A percentile compares a stretch with the other conserved stretches of the same genome.
phyloP scores from a whole-genome alignment of 331 rosid genomes.

The Quercus lobata region DNA sequence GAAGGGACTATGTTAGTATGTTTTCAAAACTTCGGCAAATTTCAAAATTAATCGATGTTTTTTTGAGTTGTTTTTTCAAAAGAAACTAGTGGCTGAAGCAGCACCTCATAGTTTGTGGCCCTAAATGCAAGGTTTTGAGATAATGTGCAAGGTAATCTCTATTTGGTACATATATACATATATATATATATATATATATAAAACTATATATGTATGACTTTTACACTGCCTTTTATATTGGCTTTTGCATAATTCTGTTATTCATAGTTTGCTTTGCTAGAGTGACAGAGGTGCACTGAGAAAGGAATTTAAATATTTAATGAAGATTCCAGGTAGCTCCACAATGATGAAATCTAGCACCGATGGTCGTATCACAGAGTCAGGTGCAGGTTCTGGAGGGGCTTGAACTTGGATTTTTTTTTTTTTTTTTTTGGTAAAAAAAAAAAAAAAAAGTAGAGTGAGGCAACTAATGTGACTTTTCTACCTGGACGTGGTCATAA shows the following conservation, averaged over 20 bases:
- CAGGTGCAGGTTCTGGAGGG: neutral
- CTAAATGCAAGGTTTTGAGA: no score
- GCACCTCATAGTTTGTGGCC: no score
- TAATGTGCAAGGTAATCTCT: no score
- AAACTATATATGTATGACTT: neutral
- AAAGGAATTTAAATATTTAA: neutral
- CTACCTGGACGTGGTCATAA: fast-evolving
- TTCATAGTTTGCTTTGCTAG: neutral
- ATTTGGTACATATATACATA: no score
- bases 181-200: no score
- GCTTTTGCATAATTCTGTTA: neutral
- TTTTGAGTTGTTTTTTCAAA: neutral
- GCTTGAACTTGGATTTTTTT: neutral
- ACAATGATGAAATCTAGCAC: neutral
- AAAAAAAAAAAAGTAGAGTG: fast-evolving
- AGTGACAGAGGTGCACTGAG: neutral
- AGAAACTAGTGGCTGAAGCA: neutral
- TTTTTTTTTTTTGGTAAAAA: no score
- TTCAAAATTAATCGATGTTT: neutral
- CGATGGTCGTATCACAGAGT: neutral
- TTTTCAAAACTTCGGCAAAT: no score
- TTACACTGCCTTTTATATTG: no score
- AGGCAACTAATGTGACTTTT: fast-evolving
- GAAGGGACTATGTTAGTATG: no score
- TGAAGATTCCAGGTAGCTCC: neutral